Evolutionary conservation across 176 grass and related monocot species (phyloP).

Genomic region (Bothriochloa decipiens): DNA sequence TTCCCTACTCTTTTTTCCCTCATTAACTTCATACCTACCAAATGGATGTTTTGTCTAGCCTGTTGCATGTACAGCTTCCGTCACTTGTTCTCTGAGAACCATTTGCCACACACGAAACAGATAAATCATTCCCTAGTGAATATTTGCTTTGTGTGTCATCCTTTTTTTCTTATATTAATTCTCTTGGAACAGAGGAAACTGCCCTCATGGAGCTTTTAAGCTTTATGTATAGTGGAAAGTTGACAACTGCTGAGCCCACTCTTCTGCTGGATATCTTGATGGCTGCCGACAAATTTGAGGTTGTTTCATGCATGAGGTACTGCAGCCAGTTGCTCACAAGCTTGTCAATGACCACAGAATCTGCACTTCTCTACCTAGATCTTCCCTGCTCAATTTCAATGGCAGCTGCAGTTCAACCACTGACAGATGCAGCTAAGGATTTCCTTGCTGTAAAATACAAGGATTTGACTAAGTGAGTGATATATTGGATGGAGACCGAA

Average conservation of each 20-base stretch:
- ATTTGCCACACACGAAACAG: background rate
- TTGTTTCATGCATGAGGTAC: constrained; percentile 90
- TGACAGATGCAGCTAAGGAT: constrained; percentile 68
- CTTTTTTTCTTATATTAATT: constrained; percentile 29
- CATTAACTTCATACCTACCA: too few species aligned
- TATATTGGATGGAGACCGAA: background rate
- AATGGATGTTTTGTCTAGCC: too few species aligned
- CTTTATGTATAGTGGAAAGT: constrained; percentile 89
- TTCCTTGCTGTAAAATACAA: constrained; percentile 65
- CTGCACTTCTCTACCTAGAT: constrained; percentile 87
- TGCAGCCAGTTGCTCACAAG: constrained; percentile 87
- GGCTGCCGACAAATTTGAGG: constrained; percentile 95
- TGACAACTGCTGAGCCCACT: constrained; percentile 61
- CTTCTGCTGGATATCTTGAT: constrained; percentile 83
- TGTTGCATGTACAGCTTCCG: too few species aligned
- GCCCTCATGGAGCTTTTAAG: constrained; percentile 83
- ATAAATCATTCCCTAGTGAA: background rate
- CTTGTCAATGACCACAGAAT: constrained; percentile 79
- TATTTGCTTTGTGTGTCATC: background rate
- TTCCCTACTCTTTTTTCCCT: too few species aligned
- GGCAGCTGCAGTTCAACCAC: constrained; percentile 59
- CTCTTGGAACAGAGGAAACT: constrained; percentile 83
- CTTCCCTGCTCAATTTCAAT: constrained; percentile 77
- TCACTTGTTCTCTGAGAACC: background rate
- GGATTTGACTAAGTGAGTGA: constrained; percentile 71